Evolutionary conservation across 164 flowering plant species (phyloP).

Genomic region (Vitis rotundifolia): DNA sequence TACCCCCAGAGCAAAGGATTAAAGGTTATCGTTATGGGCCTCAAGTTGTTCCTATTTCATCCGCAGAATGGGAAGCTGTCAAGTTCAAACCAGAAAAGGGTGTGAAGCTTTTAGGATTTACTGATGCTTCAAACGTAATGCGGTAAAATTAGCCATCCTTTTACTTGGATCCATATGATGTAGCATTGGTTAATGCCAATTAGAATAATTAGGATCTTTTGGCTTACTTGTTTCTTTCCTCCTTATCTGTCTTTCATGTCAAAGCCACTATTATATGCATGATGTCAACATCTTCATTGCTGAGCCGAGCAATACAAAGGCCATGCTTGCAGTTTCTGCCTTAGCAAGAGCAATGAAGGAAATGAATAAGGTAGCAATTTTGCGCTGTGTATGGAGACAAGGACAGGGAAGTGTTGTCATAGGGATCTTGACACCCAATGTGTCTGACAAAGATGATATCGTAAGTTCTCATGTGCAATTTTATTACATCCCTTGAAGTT

Average conservation of each 20-base stretch:
- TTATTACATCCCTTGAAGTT: constrained; percentile 5
- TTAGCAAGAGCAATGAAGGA: constrained; percentile 92
- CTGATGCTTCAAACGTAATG: constrained; percentile 78
- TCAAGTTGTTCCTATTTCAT: constrained; percentile 90
- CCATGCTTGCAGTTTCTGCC: constrained; percentile 80
- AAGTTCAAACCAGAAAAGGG: constrained; percentile 93
- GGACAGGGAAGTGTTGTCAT: constrained; percentile 81
- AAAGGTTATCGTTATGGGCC: constrained; percentile 96
- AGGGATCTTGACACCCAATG: constrained; percentile 87
- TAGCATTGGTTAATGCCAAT: neutral
- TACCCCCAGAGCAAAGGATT: constrained; percentile 96
- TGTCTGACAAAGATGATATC: constrained; percentile 57
- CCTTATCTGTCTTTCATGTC: constrained; percentile 6
- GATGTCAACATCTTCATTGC: constrained; percentile 80
- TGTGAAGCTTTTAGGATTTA: constrained; percentile 92
- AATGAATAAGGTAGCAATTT: constrained; percentile 80
- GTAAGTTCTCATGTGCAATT: constrained; percentile 43
- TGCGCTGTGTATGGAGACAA: constrained; percentile 96
- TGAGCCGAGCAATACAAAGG: constrained; percentile 80
- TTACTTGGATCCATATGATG: neutral
- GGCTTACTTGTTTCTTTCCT: neutral
- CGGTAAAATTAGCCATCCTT: constrained; percentile 46
- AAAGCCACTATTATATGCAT: constrained; percentile 88
- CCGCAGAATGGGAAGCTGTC: constrained; percentile 82
- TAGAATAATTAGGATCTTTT: neutral